A percentile compares a stretch with the other conserved stretches of the same genome.
Evolutionary conservation across 1,139 yeast genomes (phyloP).

Genomic region (Diutina ranongensis): DNA sequence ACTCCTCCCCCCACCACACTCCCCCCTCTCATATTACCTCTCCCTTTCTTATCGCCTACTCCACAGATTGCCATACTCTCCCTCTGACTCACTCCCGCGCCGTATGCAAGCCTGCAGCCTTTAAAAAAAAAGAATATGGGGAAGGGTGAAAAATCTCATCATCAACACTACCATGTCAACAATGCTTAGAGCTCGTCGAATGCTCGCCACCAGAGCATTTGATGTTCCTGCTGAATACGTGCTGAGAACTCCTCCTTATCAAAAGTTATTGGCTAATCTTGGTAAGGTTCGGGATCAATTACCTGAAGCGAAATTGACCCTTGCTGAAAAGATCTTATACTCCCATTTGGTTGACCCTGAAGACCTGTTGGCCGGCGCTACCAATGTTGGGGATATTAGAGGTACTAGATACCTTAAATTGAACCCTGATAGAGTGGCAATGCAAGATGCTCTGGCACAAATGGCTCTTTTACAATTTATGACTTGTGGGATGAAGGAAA

Average conservation of each 20-base stretch:
- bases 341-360: slow-evolving; percentile 85
- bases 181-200: slow-evolving; percentile 3
- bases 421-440: slow-evolving; percentile 96
- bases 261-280: slow-evolving; percentile 56
- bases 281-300: slow-evolving; percentile 50
- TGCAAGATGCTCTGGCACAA: slow-evolving; percentile 99
- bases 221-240: slow-evolving; percentile 47
- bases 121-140: neutral
- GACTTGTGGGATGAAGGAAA: slow-evolving; percentile 82
- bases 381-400: slow-evolving; percentile 44
- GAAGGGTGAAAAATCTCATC: neutral
- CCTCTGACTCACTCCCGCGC: neutral
- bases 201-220: slow-evolving; percentile 10
- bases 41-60: no score
- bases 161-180: neutral
- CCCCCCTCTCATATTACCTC: no score
- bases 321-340: slow-evolving; percentile 88
- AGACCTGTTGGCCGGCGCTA: slow-evolving; percentile 47
- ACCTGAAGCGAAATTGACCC: slow-evolving; percentile 65
- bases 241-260: slow-evolving; percentile 80
- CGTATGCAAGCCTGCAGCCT: neutral
- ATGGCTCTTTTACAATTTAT: slow-evolving; percentile 94
- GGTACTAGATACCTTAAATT: slow-evolving; percentile 81
- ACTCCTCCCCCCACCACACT: no score
- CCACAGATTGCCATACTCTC: no score